These are phyloP conservation scores for Chaetomiaceae sp. DNA, from an alignment of 2,329 filamentous ascomycete species.

Conservation along the genomic window DNA sequence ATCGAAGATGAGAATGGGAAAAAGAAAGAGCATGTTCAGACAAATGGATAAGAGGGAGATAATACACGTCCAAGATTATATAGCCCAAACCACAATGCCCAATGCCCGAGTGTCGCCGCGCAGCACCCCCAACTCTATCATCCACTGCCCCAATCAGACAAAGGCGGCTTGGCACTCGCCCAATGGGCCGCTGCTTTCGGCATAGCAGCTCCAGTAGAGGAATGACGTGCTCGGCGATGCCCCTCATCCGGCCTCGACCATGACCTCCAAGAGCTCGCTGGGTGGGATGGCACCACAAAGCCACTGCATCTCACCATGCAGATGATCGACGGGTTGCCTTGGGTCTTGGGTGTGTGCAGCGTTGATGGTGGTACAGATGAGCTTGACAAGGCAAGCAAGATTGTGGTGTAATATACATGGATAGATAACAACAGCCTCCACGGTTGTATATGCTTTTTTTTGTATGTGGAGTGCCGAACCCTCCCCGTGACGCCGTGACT, in stretches of 20 bases:
- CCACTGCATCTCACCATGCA: slow-evolving; percentile 21
- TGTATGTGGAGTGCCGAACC: background rate
- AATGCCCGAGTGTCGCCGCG: background rate
- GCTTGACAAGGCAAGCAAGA: too few relatives aligned
- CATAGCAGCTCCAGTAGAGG: background rate
- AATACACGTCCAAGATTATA: slow-evolving; percentile 7
- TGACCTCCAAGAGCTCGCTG: background rate
- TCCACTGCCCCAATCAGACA: background rate
- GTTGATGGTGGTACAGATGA: too few relatives aligned
- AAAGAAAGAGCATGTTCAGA: background rate
- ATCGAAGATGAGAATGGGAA: background rate
- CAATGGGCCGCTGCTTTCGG: slow-evolving; percentile 9
- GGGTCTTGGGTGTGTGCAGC: too few relatives aligned
- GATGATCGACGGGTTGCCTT: slow-evolving; percentile 7
- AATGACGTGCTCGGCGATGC: slow-evolving; percentile 19
- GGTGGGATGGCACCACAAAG: slow-evolving; percentile 18
- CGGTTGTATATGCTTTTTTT: background rate
- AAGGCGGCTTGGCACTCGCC: slow-evolving; percentile 10
- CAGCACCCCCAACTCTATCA: background rate
- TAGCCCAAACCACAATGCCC: background rate
- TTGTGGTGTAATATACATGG: slow-evolving; percentile 2
- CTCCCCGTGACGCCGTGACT: slow-evolving; percentile 6
- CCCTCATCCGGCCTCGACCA: slow-evolving; percentile 2
- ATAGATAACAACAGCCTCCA: background rate
- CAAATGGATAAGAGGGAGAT: slow-evolving; percentile 4